Evolutionary conservation across 2,329 filamentous ascomycete genomes (phyloP).

Genomic region (Penicillium concentricum): DNA sequence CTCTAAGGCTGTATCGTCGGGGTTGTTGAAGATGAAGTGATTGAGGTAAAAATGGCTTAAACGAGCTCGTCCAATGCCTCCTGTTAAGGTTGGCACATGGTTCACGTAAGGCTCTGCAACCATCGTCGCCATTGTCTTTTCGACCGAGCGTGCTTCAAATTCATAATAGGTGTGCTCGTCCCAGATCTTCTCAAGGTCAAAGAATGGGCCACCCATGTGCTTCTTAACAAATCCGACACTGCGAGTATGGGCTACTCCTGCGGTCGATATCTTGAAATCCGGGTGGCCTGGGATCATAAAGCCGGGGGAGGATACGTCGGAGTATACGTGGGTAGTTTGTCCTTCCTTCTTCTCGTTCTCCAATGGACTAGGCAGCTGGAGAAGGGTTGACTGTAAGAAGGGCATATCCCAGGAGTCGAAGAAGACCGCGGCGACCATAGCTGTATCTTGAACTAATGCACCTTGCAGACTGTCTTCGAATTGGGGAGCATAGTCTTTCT

Average conservation of each 20-base stretch:
- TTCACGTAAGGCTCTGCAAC: slow-evolving; percentile 77
- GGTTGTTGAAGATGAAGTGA: slow-evolving; percentile 74
- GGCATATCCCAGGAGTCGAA: slow-evolving; percentile 20
- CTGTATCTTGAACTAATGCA: not conserved
- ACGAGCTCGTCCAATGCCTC: slow-evolving; percentile 64
- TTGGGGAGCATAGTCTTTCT: slow-evolving; percentile 19
- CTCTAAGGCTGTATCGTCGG: slow-evolving; percentile 64
- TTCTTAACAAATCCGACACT: slow-evolving; percentile 65
- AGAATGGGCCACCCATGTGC: slow-evolving; percentile 61
- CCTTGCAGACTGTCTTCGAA: slow-evolving; percentile 13
- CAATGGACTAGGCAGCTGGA: slow-evolving; percentile 18
- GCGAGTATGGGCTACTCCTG: slow-evolving; percentile 65
- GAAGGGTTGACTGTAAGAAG: slow-evolving; percentile 4
- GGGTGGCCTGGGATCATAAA: slow-evolving; percentile 54
- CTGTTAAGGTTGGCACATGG: slow-evolving; percentile 68
- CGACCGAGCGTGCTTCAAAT: slow-evolving; percentile 67
- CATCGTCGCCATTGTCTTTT: slow-evolving; percentile 78
- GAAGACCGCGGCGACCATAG: slow-evolving; percentile 15
- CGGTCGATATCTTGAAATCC: slow-evolving; percentile 54
- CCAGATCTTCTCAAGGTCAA: slow-evolving; percentile 76
- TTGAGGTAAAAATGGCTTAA: slow-evolving; percentile 68
- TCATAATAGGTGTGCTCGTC: slow-evolving; percentile 73
- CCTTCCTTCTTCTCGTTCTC: not conserved
- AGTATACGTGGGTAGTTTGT: slow-evolving; percentile 42
- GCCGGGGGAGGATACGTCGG: slow-evolving; percentile 41